Base-by-base conservation (phyloP, 805 yeast genomes). In the Candida namnaoensis region DNA sequence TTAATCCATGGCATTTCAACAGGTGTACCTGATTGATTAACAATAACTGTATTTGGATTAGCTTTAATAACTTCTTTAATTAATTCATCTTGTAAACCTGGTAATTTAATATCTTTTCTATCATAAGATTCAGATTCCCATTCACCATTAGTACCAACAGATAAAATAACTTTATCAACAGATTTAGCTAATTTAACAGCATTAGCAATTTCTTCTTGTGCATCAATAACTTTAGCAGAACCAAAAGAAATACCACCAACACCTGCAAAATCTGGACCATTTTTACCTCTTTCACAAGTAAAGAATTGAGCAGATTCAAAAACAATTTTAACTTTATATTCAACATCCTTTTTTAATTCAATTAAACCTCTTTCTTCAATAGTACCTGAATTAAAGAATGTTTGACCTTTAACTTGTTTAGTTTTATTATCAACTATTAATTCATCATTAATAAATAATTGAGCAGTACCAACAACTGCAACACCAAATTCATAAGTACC, bases 51-150 rank as follows among this genome's bases (percentile, higher is more conserved):
- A 30, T 76, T 72, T 25, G 71, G 67, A 47, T 76, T 76, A 27
- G 66, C 82, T 23, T 58, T 59, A 32, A 66, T 41, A 8, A 79
- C 68, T 15, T 68, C 77, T 23, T 48, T 54, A 23, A 77, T 65
- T 43, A 79, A 65, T 35, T 68, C 66, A 41, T 75, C 66, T 28
- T 74, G 70, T 39, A 56, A 49, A 19, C 71, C 69, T 33, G 84
- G 84, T 28, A 77, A 60, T 35, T 68, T 66, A 74, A 79, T 68
- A 51, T 62, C 46, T 13, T 57, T 53, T 51, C 84, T 63, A 55
- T 78, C 85, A 47, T 64, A 69, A 34, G 83, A 81, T 55, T 78
- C 84, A 24, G 76, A 58, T 56, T 79, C 84, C 74, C 77, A 77
- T 38, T 76, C 82, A 36, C 62, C 61, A 46, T 71, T 68, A 42